Conservation (phyloP, 1,139 yeast genomes). For the Magnusiomyces sp. region DNA sequence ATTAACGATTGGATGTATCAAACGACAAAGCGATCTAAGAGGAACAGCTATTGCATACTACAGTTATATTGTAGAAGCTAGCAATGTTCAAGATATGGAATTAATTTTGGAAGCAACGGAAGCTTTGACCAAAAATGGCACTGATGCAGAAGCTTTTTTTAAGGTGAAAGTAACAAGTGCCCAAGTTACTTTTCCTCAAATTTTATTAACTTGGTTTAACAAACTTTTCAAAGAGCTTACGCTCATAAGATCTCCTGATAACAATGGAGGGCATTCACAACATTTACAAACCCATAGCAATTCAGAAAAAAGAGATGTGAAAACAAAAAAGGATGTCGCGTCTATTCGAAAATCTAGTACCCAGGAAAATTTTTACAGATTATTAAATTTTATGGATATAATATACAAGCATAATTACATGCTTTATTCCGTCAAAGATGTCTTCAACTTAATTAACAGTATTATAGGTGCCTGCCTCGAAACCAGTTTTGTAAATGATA, state of each 20-base stretch:
- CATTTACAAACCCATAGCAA: constrained; percentile 27
- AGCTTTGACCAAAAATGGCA: constrained; percentile 51
- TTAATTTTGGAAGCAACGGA: constrained; percentile 46
- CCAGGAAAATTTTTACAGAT: constrained; percentile 27
- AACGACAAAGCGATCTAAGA: constrained; percentile 42
- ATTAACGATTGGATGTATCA: constrained; percentile 49
- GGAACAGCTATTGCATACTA: constrained; percentile 48
- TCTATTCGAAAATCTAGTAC: constrained; percentile 27
- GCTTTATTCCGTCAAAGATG: constrained; percentile 29
- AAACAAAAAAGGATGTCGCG: constrained; percentile 24
- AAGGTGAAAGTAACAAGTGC: constrained; percentile 38
- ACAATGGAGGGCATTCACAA: too few relatives aligned
- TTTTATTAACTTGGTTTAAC: constrained; percentile 33
- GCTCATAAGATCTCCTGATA: too few relatives aligned
- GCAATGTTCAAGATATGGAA: constrained; percentile 47
- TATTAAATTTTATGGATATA: constrained; percentile 37
- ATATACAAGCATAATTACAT: constrained; percentile 45
- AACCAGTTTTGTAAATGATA: constrained; percentile 37
- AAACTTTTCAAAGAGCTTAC: constrained; percentile 28
- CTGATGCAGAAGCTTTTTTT: constrained; percentile 50
- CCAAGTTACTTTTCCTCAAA: constrained; percentile 42
- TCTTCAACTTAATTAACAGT: constrained; percentile 28
- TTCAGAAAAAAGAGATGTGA: too few relatives aligned
- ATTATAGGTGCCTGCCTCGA: constrained; percentile 37
- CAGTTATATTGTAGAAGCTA: constrained; percentile 46